phyloP scores from a whole-genome alignment of 139 green algal species.

The Chlorella sp. region DNA sequence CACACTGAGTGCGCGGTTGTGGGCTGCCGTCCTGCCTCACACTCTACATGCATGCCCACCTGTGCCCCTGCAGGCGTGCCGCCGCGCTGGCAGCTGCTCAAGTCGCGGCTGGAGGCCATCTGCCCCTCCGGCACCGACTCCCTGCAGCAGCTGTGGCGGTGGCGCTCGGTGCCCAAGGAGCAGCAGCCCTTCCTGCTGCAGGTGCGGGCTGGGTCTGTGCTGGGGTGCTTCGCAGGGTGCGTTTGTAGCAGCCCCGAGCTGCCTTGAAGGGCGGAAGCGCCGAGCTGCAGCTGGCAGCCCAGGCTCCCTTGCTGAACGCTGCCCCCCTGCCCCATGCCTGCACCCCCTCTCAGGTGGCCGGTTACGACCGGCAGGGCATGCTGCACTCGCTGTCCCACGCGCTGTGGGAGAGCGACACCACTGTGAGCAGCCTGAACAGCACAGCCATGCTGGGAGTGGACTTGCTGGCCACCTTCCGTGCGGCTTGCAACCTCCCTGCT shows the following conservation, averaged over 20 bases:
- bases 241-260: no score
- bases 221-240: background rate
- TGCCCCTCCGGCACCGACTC: constrained; percentile 36
- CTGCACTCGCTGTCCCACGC: constrained; percentile 66
- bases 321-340: background rate
- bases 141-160: constrained; percentile 41
- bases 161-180: constrained; percentile 38
- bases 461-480: background rate
- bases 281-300: background rate
- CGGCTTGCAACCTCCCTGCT: background rate
- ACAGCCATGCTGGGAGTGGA: no score
- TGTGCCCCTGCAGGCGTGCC: constrained; percentile 34
- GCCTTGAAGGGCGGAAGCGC: no score
- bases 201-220: background rate
- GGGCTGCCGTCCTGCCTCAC: background rate
- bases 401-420: constrained; percentile 65
- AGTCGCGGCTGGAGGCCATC: constrained; percentile 47
- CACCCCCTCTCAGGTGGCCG: constrained; percentile 39
- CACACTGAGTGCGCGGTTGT: background rate
- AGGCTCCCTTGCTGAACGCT: background rate
- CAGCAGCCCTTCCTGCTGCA: constrained; percentile 52
- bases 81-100: constrained; percentile 60
- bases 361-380: constrained; percentile 56
- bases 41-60: background rate
- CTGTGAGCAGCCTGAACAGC: no score